Conservation (phyloP, 2,329 filamentous ascomycete species). For the Alternaria angustiovoidea region DNA sequence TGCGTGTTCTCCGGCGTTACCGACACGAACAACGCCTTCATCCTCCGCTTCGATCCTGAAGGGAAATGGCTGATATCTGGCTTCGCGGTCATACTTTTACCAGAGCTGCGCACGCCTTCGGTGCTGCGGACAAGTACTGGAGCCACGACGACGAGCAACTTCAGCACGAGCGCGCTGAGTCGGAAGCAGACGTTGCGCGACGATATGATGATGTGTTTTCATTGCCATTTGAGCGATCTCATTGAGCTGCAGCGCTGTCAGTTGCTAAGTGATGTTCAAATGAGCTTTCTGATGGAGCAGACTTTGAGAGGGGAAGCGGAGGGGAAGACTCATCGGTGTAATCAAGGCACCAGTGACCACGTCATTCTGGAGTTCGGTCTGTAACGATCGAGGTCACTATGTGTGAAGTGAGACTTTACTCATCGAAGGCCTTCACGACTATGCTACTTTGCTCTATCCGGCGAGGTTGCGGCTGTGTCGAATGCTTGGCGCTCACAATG, state of each 20-base stretch:
- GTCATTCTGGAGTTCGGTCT: slow-evolving; percentile 11
- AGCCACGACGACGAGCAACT: neutral
- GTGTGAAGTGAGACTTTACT: no score
- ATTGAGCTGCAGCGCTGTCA: slow-evolving; percentile 23
- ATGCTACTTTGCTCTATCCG: no score
- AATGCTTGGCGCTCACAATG: neutral
- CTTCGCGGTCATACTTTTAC: slow-evolving; percentile 16
- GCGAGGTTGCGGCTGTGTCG: neutral
- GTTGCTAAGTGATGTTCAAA: slow-evolving; percentile 14
- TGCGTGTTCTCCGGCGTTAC: slow-evolving; percentile 18
- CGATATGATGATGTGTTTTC: slow-evolving; percentile 16
- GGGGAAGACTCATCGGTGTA: slow-evolving; percentile 8
- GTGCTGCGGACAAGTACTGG: neutral
- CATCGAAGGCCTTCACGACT: no score
- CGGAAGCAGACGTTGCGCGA: neutral
- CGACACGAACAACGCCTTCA: slow-evolving; percentile 17
- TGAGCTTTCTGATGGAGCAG: slow-evolving; percentile 16
- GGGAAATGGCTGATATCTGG: slow-evolving; percentile 18
- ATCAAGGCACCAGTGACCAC: neutral
- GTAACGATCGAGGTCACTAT: neutral
- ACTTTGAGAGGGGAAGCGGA: slow-evolving; percentile 4
- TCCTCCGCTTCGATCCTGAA: slow-evolving; percentile 4
- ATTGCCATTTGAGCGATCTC: slow-evolving; percentile 25
- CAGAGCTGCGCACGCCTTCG: slow-evolving; percentile 11
- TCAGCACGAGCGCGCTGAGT: neutral